These are phyloP conservation scores for Rubia balearica DNA, from an alignment of 305 asterid genomes.

Conservation along the genomic window DNA sequence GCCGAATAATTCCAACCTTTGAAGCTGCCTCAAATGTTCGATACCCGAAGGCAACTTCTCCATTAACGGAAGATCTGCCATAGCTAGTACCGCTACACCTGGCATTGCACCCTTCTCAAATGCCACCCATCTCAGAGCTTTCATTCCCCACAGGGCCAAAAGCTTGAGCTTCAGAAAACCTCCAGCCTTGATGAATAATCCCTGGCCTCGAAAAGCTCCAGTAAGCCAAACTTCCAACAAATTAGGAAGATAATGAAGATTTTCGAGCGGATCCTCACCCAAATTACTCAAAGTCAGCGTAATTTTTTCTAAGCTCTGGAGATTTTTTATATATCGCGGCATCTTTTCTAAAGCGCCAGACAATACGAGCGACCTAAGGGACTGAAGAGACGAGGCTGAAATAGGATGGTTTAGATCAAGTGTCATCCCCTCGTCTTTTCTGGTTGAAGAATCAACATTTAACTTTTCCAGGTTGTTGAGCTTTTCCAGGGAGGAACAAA, in stretches of 20 bases:
- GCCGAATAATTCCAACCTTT: background rate
- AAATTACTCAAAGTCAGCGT: background rate
- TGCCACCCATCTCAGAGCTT: conserved; percentile 7
- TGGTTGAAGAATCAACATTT: background rate
- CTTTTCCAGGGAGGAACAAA: no score
- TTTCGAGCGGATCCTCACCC: conserved; percentile 5
- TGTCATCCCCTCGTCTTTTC: background rate
- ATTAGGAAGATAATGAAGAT: background rate
- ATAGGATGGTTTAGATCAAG: conserved; percentile 5
- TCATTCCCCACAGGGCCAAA: background rate
- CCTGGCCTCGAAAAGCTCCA: background rate
- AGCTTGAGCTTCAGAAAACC: conserved; percentile 6
- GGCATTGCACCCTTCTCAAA: conserved; percentile 1
- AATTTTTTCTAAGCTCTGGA: background rate
- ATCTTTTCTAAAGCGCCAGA: background rate
- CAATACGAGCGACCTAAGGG: background rate
- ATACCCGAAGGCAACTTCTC: conserved; percentile 23
- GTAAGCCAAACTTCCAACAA: background rate
- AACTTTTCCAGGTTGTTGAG: no score
- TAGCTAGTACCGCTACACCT: background rate
- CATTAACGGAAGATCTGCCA: background rate
- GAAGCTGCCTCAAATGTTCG: conserved; percentile 16
- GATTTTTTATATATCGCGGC: background rate
- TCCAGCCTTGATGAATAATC: background rate
- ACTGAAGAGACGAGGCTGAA: background rate